Evolutionary conservation across 1,139 yeast species (phyloP), one percentile per base, ranked within the genome.

Genomic region (Hyphopichia fennica): DNA sequence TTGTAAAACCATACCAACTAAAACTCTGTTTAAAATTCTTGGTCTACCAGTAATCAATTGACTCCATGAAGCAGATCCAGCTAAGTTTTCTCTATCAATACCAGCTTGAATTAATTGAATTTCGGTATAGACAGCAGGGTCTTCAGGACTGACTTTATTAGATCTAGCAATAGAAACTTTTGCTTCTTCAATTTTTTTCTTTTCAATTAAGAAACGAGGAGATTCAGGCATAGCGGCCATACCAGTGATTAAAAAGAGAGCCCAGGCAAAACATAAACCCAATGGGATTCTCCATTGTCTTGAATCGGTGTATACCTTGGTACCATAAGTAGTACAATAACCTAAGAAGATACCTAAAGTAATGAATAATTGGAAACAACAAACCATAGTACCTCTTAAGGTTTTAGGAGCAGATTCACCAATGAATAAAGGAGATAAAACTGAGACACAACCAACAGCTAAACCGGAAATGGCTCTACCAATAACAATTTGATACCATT

Each of bases 391-490:
- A 56, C 91, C 91, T 67, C 93, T 77, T 45, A 82, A 66, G 49
- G 75, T 72, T 58, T 76, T 82, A 39, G 91, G 91, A 35, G 89
- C 75, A 45, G 83, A 71, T 65, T 85, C 91, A 45, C 86, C 74
- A 65, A 83, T 83, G 58, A 84, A 83, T 63, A 84, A 66, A 30
- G 89, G 88, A 34, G 81, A 75, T 39, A 81, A 63, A 18, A 86
- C 84, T 16, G 89, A 75, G 28, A 84, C 78, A 39, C 77, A 73
- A 50, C 91, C 91, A 45, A 85, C 86, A 54, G 87, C 87, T 45
- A 82, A 62, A 25, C 93, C 93, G 25, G 88, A 78, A 37, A 84
- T 68, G 44, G 81, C 76, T 54, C 93, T 71, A 8, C 93, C 91
- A 46, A 76, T 54, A 47, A 75, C 63, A 48, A 75, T 65, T 47